Evolutionary conservation across 2,329 filamentous ascomycete genomes (phyloP).

Genomic region (Xylariaceae sp.): DNA sequence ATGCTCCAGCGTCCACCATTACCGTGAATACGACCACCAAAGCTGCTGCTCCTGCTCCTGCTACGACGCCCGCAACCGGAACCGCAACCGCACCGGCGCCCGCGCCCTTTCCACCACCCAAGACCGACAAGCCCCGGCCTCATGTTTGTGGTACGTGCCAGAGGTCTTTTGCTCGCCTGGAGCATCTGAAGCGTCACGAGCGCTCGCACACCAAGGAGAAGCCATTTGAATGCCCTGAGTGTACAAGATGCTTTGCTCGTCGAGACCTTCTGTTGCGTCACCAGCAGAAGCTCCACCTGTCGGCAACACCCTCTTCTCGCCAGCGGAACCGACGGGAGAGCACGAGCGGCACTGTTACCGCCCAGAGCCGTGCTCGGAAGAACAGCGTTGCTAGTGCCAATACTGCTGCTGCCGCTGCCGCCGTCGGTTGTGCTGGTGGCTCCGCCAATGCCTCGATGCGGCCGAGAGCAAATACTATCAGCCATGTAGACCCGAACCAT

Average conservation of each 20-base stretch:
- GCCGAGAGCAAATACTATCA: slow-evolving; percentile 92
- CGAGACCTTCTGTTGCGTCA: slow-evolving; percentile 87
- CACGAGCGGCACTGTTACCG: slow-evolving; percentile 63
- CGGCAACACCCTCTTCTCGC: slow-evolving; percentile 78
- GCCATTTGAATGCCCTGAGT: slow-evolving; percentile 95
- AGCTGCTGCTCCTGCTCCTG: slow-evolving; percentile 21
- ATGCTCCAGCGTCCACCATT: slow-evolving; percentile 35
- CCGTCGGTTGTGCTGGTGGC: slow-evolving; percentile 28
- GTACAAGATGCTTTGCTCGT: slow-evolving; percentile 87
- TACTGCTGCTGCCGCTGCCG: slow-evolving; percentile 42
- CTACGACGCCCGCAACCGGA: slow-evolving; percentile 21
- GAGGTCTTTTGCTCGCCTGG: slow-evolving; percentile 87
- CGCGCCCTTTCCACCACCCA: slow-evolving; percentile 66
- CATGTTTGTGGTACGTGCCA: slow-evolving; percentile 90
- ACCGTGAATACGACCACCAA: slow-evolving; percentile 29
- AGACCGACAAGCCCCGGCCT: slow-evolving; percentile 94
- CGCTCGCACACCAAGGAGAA: slow-evolving; percentile 71
- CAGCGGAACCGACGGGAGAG: slow-evolving; percentile 89
- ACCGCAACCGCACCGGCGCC: slow-evolving; percentile 21
- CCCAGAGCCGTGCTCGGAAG: slow-evolving; percentile 75
- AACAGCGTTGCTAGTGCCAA: slow-evolving; percentile 70
- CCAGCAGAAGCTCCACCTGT: slow-evolving; percentile 97
- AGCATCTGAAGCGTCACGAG: slow-evolving; percentile 96
- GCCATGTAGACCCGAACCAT: slow-evolving; percentile 75
- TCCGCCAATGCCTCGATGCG: slow-evolving; percentile 60